Evolutionary conservation across 2,329 filamentous ascomycete genomes (phyloP), one percentile per base, ranked within the genome.

Genomic region (Tolypocladium ovalisporum): DNA sequence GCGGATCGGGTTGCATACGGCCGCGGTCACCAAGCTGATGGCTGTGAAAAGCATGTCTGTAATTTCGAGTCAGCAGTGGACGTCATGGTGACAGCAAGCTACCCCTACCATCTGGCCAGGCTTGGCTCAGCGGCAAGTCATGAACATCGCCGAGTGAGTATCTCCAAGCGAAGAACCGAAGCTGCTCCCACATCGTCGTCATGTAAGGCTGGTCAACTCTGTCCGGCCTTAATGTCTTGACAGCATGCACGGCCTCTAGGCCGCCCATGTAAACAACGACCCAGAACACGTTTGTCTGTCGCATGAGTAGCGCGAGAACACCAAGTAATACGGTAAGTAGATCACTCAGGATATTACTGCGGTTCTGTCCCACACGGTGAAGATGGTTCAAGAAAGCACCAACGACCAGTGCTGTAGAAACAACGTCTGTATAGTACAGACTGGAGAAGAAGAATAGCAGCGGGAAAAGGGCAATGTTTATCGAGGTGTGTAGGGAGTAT

Each of bases 241-340:
- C 71, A 22, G 73, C 77, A 62, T 80, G 77, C 2, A 83, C 70
- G 49, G 74, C 73, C 68, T 86, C 80, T 47, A 83, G 60, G 7
- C 80, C 85, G 24, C 87, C 87, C 65, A 90, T 82, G 65, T 89
- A 90, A 0, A 92, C 77, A 1, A 89, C 87, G 0, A 92, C 86
- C 94, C 94, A 99, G 69, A 99, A 96, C 57, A 97, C 88, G 66
- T 99, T 99, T 0, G 94, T 99, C 71, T 99, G 94, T 29, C 94
- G 81, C 76, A 96, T 94, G 2, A 81, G 74, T 24, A 99, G 77
- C 1, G 90, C 79, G 1, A 82, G 61, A 0, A 90, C 61, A 0
- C 91, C 91, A 7, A 87, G 69, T 0, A 77, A 1, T 0, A 89
- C 60, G 0, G 76, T 75, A 13, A 63, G 60, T 0, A 84, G 1